phyloP scores from a whole-genome alignment of 352 stramenopile genomes.

The Pythium dissotocum region DNA sequence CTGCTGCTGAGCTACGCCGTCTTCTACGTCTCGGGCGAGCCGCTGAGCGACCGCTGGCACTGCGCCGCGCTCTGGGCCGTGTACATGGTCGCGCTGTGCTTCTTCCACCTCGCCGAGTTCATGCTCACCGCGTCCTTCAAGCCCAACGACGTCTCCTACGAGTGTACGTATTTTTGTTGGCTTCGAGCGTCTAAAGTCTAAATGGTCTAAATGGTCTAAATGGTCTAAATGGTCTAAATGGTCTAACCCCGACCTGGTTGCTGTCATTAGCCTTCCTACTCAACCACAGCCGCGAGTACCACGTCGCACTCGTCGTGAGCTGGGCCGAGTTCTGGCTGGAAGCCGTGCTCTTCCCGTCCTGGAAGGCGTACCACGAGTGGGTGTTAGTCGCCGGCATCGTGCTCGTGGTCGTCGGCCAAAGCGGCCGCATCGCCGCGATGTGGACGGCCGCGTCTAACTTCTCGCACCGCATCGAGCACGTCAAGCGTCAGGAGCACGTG shows the following conservation, averaged over 20 bases:
- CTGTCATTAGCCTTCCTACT: conserved; percentile 74
- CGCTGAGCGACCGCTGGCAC: conserved; percentile 36
- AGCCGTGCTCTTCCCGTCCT: conserved; percentile 68
- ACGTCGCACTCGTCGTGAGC: conserved; percentile 79
- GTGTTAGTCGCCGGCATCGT: conserved; percentile 64
- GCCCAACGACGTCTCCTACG: conserved; percentile 74
- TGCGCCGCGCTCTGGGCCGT: conserved; percentile 70
- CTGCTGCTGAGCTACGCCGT: conserved; percentile 43
- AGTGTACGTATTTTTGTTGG: conserved; percentile 44
- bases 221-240: background rate
- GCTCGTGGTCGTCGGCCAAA: conserved; percentile 85
- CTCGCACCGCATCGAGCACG: conserved; percentile 94
- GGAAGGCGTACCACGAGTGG: conserved; percentile 60
- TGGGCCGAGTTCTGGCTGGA: conserved; percentile 93
- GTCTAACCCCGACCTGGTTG: background rate
- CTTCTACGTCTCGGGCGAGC: background rate
- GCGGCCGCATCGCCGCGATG: conserved; percentile 91
- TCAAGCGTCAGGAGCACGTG: conserved; percentile 92
- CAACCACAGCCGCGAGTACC: conserved; percentile 91
- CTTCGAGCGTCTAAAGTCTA: background rate
- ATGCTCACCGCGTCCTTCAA: conserved; percentile 80
- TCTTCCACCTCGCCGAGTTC: conserved; percentile 88
- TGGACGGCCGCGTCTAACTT: conserved; percentile 93
- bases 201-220: background rate
- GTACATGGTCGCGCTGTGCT: conserved; percentile 73